phyloP scores from a whole-genome alignment of 345 rosid species.

The Camelina neglecta region DNA sequence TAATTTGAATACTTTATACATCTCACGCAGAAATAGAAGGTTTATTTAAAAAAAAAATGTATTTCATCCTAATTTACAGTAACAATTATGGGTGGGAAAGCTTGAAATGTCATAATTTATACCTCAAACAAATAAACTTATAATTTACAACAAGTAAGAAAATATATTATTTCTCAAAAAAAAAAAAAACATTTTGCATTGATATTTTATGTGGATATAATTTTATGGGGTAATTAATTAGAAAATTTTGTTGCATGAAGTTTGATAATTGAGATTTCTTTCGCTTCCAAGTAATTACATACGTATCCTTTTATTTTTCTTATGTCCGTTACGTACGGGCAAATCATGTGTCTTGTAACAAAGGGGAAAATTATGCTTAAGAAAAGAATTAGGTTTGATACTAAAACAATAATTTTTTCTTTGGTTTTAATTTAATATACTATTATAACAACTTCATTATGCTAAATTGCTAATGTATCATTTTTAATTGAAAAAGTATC shows the following conservation, averaged over 20 bases:
- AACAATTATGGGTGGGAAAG: neutral
- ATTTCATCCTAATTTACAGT: too few species aligned
- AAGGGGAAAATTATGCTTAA: constrained; percentile 35
- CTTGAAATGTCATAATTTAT: too few species aligned
- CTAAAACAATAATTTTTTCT: constrained; percentile 21
- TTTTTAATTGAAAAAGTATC: neutral
- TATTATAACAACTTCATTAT: constrained; percentile 16
- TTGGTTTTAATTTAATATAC: constrained; percentile 23
- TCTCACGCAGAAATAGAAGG: too few species aligned
- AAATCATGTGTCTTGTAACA: constrained; percentile 36
- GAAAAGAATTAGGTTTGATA: constrained; percentile 38
- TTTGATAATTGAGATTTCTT: neutral
- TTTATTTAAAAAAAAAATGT: too few species aligned
- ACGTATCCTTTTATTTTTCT: constrained; percentile 12
- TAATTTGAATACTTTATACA: too few species aligned
- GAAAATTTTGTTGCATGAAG: neutral
- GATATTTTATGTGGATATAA: neutral
- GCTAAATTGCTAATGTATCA: neutral
- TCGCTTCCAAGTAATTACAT: constrained; percentile 20
- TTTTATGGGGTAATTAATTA: too few species aligned
- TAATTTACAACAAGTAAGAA: too few species aligned
- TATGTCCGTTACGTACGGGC: constrained; percentile 38
- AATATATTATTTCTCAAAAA: too few species aligned
- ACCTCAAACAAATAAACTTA: too few species aligned
- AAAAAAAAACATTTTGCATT: neutral